Base-by-base conservation (phyloP, 148 eudicot species). In the Rhododendron ferrugineum region DNA sequence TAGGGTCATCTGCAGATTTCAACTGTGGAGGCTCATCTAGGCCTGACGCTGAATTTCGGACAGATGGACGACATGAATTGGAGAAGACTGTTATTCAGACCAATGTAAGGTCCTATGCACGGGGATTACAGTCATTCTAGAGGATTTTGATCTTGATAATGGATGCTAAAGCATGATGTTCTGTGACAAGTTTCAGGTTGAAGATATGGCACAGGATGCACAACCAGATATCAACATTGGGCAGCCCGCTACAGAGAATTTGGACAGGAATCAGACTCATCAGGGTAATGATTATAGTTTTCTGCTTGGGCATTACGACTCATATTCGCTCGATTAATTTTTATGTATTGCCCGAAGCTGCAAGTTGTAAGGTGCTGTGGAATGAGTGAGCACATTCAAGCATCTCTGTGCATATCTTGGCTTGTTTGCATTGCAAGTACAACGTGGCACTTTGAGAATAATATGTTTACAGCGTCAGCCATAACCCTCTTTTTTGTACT, bases 141-240 rank as follows among this genome's bases (percentile, higher is more conserved):
- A 76, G 50, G 23, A 44, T 34, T 54, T 11, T 22, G 32, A 62
- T 28, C n/a, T 36, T 75, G 26, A 7, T 85, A 62, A 34, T 23
- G 37, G 20, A 77, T 78, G 37, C 28, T 58, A 72, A 77, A 16
- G 26, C 77, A 44, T 32, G 52, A 72, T 46, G 20, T 85, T 49
- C 22, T 85, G 9, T 26, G 44, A 49, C 23, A 15, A 46, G 34
- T 32, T 83, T 86, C 84, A 88, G 90, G 84, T 88, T 20, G 73
- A 80, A 40, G 78, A 32, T 70, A 75, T 47, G 84, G 82, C 46
- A 15, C 79, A 14, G 37, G 82, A 77, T 70, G 77, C 62, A 79
- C 86, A 44, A 73, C 37, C 66, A 75, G 78, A 84, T 73, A 44
- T 28, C 73, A 68, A 79, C 37, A 44, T 30, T 28, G 62, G 42